These are phyloP conservation scores for Xylaria arbuscula DNA, from an alignment of 2,329 filamentous ascomycete genomes.

Conservation along the genomic window DNA sequence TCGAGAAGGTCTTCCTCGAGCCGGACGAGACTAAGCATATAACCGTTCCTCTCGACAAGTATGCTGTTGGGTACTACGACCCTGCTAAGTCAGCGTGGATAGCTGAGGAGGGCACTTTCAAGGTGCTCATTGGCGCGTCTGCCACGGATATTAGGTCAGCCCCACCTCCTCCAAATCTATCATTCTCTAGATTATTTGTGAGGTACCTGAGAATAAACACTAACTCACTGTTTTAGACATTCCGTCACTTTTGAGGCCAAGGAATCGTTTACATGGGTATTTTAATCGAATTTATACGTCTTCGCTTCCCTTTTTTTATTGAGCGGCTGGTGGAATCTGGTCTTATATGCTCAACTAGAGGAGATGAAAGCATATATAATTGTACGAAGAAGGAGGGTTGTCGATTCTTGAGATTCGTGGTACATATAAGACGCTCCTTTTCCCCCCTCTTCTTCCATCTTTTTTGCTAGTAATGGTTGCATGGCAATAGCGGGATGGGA, in stretches of 20 bases:
- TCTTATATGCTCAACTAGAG: not conserved
- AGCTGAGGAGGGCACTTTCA: slow-evolving; percentile 72
- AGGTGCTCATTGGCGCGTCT: slow-evolving; percentile 70
- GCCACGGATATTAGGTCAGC: slow-evolving; percentile 71
- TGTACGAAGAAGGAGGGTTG: not conserved
- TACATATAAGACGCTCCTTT: slow-evolving; percentile 20
- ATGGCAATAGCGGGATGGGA: slow-evolving; percentile 25
- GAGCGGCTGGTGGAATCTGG: not conserved
- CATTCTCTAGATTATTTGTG: not conserved
- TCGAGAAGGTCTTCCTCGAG: slow-evolving; percentile 71
- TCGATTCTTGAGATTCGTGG: not conserved
- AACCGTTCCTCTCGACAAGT: slow-evolving; percentile 59
- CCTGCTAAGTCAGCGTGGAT: slow-evolving; percentile 69
- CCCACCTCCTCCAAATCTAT: not conserved
- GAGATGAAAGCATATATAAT: not conserved
- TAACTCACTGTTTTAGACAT: slow-evolving; percentile 53
- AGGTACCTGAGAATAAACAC: slow-evolving; percentile 23
- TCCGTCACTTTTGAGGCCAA: slow-evolving; percentile 66
- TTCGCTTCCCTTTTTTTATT: not conserved
- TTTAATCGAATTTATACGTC: slow-evolving; percentile 52
- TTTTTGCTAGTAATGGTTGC: slow-evolving; percentile 17
- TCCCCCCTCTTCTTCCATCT: not conserved
- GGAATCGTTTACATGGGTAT: slow-evolving; percentile 74
- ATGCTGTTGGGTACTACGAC: slow-evolving; percentile 71
- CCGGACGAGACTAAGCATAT: slow-evolving; percentile 66